Percentiles rank a stretch among this genome's conserved stretches.
These are phyloP conservation scores for Dendrostoma leiphaemia DNA, from an alignment of 2,329 filamentous ascomycete species.

Conservation along the genomic window DNA sequence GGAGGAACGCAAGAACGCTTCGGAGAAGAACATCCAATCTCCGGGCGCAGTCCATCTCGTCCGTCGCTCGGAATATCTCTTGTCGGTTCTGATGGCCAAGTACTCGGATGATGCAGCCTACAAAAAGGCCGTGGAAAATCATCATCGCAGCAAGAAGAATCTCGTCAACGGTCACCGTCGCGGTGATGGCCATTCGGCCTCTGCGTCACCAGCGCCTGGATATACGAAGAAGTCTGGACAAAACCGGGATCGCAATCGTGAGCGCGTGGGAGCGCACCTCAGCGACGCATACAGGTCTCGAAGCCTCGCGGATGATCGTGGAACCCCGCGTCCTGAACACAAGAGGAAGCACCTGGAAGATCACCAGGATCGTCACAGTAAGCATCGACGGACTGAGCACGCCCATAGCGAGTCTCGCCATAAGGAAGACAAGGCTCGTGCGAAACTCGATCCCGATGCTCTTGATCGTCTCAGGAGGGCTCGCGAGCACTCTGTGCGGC, in stretches of 20 bases:
- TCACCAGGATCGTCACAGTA: constrained; percentile 47
- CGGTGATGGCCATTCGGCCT: constrained; percentile 57
- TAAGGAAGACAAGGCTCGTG: constrained; percentile 39
- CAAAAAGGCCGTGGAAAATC: constrained; percentile 82
- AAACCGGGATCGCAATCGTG: constrained; percentile 46
- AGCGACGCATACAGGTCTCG: constrained; percentile 50
- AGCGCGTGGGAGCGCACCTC: constrained; percentile 47
- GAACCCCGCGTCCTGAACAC: constrained; percentile 50
- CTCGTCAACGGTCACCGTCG: constrained; percentile 59
- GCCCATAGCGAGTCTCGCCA: constrained; percentile 36
- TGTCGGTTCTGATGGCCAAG: constrained; percentile 88
- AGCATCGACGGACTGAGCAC: constrained; percentile 50
- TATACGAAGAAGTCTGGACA: constrained; percentile 45
- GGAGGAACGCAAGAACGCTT: constrained; percentile 78
- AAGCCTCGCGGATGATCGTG: constrained; percentile 50
- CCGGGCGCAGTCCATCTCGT: constrained; percentile 97
- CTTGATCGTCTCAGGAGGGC: constrained; percentile 33
- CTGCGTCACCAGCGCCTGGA: constrained; percentile 69
- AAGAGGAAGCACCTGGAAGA: constrained; percentile 62
- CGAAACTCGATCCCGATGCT: constrained; percentile 32
- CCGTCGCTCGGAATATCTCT: constrained; percentile 87
- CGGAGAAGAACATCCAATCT: constrained; percentile 81
- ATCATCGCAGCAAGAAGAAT: constrained; percentile 94
- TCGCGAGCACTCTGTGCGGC: constrained; percentile 32
- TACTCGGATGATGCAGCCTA: constrained; percentile 75